Evolutionary conservation across 257 asterid species (phyloP).

Genomic region (Anisodus tanguticus): DNA sequence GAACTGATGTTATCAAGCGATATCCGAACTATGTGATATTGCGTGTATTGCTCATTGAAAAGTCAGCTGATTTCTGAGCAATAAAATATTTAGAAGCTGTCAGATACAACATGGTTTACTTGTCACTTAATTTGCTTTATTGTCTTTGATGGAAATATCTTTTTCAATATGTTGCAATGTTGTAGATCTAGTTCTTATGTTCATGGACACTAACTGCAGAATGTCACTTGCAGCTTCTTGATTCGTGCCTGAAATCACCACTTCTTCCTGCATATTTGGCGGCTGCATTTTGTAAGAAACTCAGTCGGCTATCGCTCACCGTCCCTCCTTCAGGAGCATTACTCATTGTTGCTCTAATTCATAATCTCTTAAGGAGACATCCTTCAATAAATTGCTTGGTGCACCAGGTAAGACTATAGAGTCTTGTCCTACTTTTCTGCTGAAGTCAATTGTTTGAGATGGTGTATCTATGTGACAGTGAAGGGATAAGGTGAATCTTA

Average conservation of each 20-base stretch:
- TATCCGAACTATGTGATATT: conserved; percentile 4
- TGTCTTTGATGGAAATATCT: neutral
- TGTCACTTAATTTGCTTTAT: neutral
- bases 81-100: neutral
- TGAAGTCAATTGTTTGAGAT: neutral
- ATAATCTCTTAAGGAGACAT: conserved; percentile 93
- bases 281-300: conserved; percentile 88
- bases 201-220: conserved; percentile 13
- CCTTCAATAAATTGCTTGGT: conserved; percentile 92
- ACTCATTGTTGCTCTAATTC: conserved; percentile 77
- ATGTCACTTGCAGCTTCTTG: conserved; percentile 73
- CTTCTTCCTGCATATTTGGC: conserved; percentile 97
- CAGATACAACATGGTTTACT: conserved; percentile 10
- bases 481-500: neutral
- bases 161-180: neutral
- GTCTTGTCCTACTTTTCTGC: conserved; percentile 10
- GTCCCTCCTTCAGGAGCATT: conserved; percentile 89
- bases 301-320: conserved; percentile 80
- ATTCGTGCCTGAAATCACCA: conserved; percentile 89
- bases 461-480: neutral
- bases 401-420: conserved; percentile 58
- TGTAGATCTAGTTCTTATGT: neutral
- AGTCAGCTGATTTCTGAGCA: conserved; percentile 19
- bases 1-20: conserved; percentile 11
- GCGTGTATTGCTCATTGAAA: neutral